A percentile compares a stretch with the other conserved stretches of the same genome.
Conservation (phyloP, 2,329 filamentous ascomycete genomes). For the Cercospora sp. region DNA sequence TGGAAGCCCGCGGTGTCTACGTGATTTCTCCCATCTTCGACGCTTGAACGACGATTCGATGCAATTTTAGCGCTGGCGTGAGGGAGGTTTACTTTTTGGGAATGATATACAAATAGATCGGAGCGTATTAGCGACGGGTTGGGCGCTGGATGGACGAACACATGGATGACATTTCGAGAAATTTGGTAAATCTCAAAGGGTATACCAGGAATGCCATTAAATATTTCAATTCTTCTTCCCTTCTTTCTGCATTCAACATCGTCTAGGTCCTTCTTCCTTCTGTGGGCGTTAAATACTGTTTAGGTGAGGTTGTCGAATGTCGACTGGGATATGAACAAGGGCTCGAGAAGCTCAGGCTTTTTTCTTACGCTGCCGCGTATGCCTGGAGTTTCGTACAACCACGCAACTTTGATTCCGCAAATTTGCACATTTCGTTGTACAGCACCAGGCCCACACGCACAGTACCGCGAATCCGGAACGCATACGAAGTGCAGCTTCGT, state of each 20-base stretch:
- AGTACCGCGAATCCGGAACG: neutral
- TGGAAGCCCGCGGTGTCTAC: constrained; percentile 2
- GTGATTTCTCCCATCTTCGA: neutral
- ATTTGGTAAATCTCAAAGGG: too few species aligned
- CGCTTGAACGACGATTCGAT: neutral
- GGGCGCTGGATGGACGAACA: neutral
- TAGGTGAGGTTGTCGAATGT: neutral
- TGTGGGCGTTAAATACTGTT: neutral
- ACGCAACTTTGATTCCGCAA: neutral
- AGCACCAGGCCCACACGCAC: neutral
- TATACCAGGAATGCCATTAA: neutral
- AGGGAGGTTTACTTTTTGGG: neutral
- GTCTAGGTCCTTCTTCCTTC: neutral
- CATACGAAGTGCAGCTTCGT: neutral
- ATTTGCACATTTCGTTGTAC: neutral
- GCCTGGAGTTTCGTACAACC: neutral
- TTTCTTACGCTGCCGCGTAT: neutral
- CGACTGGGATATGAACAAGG: neutral
- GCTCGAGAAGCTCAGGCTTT: neutral
- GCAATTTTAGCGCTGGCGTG: neutral
- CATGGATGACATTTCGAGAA: neutral
- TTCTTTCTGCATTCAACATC: neutral
- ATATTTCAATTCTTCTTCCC: neutral
- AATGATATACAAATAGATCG: neutral
- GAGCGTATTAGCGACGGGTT: neutral